These are phyloP conservation scores for Chlorophyllum brunneum DNA, from an alignment of 768 basidiomycete genomes.

Conservation along the genomic window DNA sequence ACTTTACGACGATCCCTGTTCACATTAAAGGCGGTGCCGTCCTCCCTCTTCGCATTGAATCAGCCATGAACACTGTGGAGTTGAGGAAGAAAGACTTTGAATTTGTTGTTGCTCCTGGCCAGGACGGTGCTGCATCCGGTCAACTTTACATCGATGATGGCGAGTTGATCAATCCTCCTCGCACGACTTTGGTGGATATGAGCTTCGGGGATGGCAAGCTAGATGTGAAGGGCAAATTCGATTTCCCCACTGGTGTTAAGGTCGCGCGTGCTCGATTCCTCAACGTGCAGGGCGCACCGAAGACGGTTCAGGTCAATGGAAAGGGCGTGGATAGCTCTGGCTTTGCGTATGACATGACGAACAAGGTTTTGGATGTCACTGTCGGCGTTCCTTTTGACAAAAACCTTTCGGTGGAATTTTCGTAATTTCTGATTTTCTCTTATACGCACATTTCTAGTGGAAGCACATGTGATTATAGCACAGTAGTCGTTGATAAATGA, in stretches of 20 bases:
- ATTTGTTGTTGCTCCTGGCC: slow-evolving; percentile 55
- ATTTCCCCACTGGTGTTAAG: slow-evolving; percentile 33
- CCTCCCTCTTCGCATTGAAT: slow-evolving; percentile 49
- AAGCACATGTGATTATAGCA: no score
- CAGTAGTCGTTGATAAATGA: no score
- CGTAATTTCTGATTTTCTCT: not conserved
- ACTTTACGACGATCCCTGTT: slow-evolving; percentile 56
- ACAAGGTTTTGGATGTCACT: slow-evolving; percentile 41
- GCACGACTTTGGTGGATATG: slow-evolving; percentile 31
- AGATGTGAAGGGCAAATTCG: slow-evolving; percentile 33
- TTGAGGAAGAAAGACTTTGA: slow-evolving; percentile 56
- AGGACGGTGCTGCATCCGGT: slow-evolving; percentile 49
- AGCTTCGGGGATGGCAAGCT: slow-evolving; percentile 26
- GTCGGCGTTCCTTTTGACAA: slow-evolving; percentile 29
- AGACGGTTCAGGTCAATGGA: slow-evolving; percentile 26
- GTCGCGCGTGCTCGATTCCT: slow-evolving; percentile 35
- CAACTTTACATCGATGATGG: slow-evolving; percentile 64
- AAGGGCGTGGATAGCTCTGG: slow-evolving; percentile 17
- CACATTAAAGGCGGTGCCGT: slow-evolving; percentile 59
- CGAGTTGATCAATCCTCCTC: slow-evolving; percentile 37
- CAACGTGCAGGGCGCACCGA: slow-evolving; percentile 27
- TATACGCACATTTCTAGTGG: no score
- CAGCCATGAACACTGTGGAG: slow-evolving; percentile 58
- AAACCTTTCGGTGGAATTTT: slow-evolving; percentile 9
- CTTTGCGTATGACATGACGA: slow-evolving; percentile 31